Percentiles rank a stretch among this genome's conserved stretches.
These are phyloP conservation scores for Powellomyces hirtus DNA, from an alignment of 192 early-diverging fungal species.

Conservation along the genomic window DNA sequence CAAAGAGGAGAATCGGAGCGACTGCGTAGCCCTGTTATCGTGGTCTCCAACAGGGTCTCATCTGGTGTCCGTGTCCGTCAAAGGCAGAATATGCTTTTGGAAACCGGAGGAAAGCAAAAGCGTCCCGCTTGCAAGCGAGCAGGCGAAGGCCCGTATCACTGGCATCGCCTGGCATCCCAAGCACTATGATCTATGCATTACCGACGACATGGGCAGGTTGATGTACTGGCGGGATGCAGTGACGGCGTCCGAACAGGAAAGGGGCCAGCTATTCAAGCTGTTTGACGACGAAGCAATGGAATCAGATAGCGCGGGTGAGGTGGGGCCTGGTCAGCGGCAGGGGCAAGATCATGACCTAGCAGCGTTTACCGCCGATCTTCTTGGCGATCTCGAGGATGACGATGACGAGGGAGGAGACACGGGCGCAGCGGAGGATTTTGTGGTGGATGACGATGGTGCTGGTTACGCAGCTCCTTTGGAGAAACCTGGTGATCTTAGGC, in stretches of 20 bases:
- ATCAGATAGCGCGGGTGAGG: neutral
- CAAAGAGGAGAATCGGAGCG: slow-evolving; percentile 16
- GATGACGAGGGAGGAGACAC: slow-evolving; percentile 57
- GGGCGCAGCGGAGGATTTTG: slow-evolving; percentile 77
- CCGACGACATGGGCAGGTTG: slow-evolving; percentile 23
- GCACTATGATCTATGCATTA: slow-evolving; percentile 17
- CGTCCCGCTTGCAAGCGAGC: slow-evolving; percentile 8
- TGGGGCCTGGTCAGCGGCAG: neutral
- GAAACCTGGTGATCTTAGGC: slow-evolving; percentile 19
- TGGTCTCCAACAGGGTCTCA: slow-evolving; percentile 70
- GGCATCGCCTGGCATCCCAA: slow-evolving; percentile 32
- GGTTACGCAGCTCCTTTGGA: slow-evolving; percentile 59
- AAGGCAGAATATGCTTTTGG: slow-evolving; percentile 65
- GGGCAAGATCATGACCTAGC: neutral
- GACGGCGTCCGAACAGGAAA: slow-evolving; percentile 25
- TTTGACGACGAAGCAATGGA: slow-evolving; percentile 46
- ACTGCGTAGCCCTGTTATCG: slow-evolving; percentile 41
- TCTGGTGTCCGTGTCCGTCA: slow-evolving; percentile 46
- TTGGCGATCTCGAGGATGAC: slow-evolving; percentile 22
- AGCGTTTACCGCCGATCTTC: neutral
- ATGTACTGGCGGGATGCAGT: slow-evolving; percentile 16
- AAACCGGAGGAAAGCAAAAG: slow-evolving; percentile 27
- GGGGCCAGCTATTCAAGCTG: slow-evolving; percentile 20
- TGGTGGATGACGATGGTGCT: slow-evolving; percentile 83
- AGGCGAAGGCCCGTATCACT: slow-evolving; percentile 7